Conservation (phyloP, 2,329 filamentous ascomycete genomes). For the Cytospora paraplurivora region DNA sequence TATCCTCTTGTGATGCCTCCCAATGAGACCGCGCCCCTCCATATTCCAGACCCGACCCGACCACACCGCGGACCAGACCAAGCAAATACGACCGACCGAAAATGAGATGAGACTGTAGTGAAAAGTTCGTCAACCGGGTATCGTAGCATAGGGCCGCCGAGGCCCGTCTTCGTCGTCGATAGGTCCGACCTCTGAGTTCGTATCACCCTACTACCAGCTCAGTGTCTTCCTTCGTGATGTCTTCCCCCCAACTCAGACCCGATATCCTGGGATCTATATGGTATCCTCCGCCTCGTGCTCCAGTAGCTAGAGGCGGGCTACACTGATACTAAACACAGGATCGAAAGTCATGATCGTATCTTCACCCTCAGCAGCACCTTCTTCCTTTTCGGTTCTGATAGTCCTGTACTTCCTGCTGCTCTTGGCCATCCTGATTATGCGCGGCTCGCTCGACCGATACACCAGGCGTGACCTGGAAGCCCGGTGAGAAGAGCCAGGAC, state of each 20-base stretch:
- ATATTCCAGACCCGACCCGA: constrained; percentile 6
- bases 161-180: constrained; percentile 8
- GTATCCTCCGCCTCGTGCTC: background rate
- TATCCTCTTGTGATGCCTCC: constrained; percentile 17
- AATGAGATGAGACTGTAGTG: constrained; percentile 5
- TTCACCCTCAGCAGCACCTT: constrained; percentile 26
- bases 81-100: background rate
- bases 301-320: no score
- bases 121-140: constrained; percentile 19
- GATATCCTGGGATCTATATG: background rate
- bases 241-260: background rate
- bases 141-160: constrained; percentile 11
- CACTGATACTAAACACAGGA: background rate
- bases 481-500: constrained; percentile 61
- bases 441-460: constrained; percentile 49
- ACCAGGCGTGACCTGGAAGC: constrained; percentile 50
- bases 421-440: constrained; percentile 32
- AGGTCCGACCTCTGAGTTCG: background rate
- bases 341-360: background rate
- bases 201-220: background rate
- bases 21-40: constrained; percentile 5
- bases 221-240: background rate
- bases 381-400: constrained; percentile 24
- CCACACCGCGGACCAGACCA: constrained; percentile 10
- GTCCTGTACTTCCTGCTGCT: constrained; percentile 34